phyloP scores from a whole-genome alignment of 1,139 yeast genomes.

The Scheffersomyces lignicola region DNA sequence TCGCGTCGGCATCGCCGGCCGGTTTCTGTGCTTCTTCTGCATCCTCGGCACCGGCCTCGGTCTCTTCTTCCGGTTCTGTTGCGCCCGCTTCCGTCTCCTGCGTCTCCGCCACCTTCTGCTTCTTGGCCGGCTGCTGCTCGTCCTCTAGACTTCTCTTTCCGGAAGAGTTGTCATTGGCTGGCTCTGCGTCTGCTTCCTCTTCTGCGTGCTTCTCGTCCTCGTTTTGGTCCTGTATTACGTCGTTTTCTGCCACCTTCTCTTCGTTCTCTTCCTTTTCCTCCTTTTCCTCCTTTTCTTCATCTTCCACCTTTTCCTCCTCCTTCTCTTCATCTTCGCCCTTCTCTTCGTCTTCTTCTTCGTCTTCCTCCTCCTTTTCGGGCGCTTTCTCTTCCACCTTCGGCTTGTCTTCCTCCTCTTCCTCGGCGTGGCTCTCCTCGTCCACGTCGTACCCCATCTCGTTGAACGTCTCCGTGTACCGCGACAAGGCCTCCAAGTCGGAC shows the following conservation, averaged over 20 bases:
- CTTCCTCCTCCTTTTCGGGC: conserved; percentile 6
- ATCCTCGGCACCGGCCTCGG: conserved; percentile 10
- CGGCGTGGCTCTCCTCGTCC: conserved; percentile 4
- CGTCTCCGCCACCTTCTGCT: too few species aligned
- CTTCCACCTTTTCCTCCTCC: conserved; percentile 8
- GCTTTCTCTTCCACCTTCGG: conserved; percentile 10
- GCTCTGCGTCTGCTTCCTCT: conserved; percentile 12
- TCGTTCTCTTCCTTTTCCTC: conserved; percentile 16
- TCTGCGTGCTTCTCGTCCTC: conserved; percentile 16
- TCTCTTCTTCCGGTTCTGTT: conserved; percentile 13
- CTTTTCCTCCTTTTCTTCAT: conserved; percentile 14
- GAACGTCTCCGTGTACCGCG: conserved; percentile 42
- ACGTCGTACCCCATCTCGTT: conserved; percentile 31
- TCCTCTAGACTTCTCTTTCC: too few species aligned
- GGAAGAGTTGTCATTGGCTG: too few species aligned
- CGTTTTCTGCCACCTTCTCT: conserved; percentile 17
- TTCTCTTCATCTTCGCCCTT: conserved; percentile 11
- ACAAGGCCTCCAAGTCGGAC: conserved; percentile 43
- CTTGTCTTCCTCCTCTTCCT: conserved; percentile 6
- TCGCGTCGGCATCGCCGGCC: conserved; percentile 8
- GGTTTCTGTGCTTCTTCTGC: conserved; percentile 12
- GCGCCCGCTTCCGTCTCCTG: too few species aligned
- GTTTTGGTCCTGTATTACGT: conserved; percentile 25
- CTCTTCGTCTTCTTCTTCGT: conserved; percentile 10
- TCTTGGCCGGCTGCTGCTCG: too few species aligned